Evolutionary conservation across 2,329 filamentous ascomycete genomes (phyloP), one percentile per base, ranked within the genome.

Genomic region (Botryotinia convoluta): DNA sequence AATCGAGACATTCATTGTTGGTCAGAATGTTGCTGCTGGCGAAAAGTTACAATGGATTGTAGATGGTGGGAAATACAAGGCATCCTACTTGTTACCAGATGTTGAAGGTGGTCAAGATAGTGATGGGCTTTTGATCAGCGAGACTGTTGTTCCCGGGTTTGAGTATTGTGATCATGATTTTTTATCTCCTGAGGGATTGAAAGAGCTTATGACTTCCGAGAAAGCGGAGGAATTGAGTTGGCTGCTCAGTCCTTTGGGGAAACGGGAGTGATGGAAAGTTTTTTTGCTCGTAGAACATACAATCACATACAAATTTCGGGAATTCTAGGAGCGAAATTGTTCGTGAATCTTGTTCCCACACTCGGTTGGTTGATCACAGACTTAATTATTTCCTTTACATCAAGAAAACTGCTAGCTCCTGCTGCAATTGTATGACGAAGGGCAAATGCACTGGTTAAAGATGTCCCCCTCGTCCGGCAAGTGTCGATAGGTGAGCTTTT

Each of bases 41-140:
- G 91, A 93, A 83, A 86, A 80, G 79, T 76, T 91, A 78, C 89
- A 92, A 80, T 93, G 90, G 90, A 84, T 91, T 74, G 90, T 93
- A 12, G 89, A 91, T 71, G 90, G 90, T 0, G 90, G 88, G 7
- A 88, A 89, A 80, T 93, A 87, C 79, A 93, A 92, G 82, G 87
- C 87, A 18, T 90, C 86, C 77, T 91, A 86, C 80, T 78, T 92
- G 73, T 80, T 91, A 45, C 84, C 85, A 2, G 85, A 86, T 69
- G 80, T 79, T 16, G 81, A 81, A 61, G 80, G 78, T 35, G 80
- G 77, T 4, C 77, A 79, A 7, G 78, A 76, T 39, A 82, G 81
- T 54, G 83, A 82, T 54, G 84, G 88, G 0, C 80, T 91, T 77
- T 82, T 93, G 82, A 92, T 93, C 74, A 89, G 87, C 65, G 90